Base-by-base conservation (phyloP, 768 basidiomycete genomes). In the Dioszegia crocea region DNA sequence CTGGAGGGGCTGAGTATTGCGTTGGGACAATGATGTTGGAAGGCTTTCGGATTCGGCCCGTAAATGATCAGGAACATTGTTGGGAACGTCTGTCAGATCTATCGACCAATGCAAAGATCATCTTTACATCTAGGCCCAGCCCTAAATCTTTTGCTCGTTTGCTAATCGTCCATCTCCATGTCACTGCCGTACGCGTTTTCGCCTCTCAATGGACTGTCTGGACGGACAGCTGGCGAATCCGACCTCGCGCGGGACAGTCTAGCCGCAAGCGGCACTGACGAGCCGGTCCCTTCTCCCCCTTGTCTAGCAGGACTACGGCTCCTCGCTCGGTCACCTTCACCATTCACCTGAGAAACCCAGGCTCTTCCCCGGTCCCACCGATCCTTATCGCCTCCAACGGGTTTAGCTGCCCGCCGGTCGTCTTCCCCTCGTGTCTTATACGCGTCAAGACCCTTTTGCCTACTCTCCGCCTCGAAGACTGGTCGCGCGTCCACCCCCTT, bases 91-190 rank as follows among this genome's bases (percentile, higher is more conserved):
- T n/a, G n/a, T n/a, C n/a, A n/a, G n/a, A n/a, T n/a, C n/a, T n/a
- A n/a, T n/a, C n/a, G n/a, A n/a, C n/a, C n/a, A n/a, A n/a, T n/a
- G n/a, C n/a, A n/a, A n/a, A n/a, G n/a, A n/a, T n/a, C n/a, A n/a
- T n/a, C n/a, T n/a, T n/a, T n/a, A n/a, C n/a, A n/a, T n/a, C n/a
- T n/a, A n/a, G n/a, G n/a, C n/a, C n/a, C n/a, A n/a, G n/a, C n/a
- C n/a, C n/a, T n/a, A n/a, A 48, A 11, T 17, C 49, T 29, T 39
- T 33, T 33, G 21, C 31, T 49, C 40, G 12, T 59, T 27, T 65
- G 52, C 23, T 72, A 68, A 29, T 56, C 55, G 21, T 69, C 71
- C 36, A 73, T 47, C 23, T 61, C 68, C 71, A 73, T 73, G 51
- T 69, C 71, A 47, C 68, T 70, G 16, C 49, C 65, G 17, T 36